These are phyloP conservation scores for Cenococcum geophilum DNA, from an alignment of 495 filamentous ascomycete species.

Conservation along the genomic window DNA sequence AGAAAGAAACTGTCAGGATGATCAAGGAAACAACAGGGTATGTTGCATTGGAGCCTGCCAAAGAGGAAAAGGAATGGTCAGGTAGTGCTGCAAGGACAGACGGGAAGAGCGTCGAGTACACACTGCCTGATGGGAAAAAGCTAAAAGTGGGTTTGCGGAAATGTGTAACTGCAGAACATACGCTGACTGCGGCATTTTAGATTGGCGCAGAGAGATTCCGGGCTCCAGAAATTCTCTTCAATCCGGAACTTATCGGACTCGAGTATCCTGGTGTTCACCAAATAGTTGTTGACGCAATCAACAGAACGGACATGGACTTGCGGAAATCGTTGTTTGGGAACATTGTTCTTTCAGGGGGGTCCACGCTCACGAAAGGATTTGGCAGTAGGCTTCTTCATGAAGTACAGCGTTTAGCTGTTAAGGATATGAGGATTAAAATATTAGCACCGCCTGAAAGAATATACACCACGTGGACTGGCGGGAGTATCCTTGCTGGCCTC, in stretches of 20 bases:
- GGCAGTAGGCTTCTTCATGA: conserved; percentile 90
- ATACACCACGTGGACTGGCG: conserved; percentile 98
- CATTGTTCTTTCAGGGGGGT: conserved; percentile 93
- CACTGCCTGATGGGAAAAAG: conserved; percentile 84
- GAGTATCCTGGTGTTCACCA: conserved; percentile 97
- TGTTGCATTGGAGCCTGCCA: conserved; percentile 82
- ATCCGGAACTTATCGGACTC: conserved; percentile 91
- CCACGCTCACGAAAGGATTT: conserved; percentile 87
- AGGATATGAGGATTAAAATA: conserved; percentile 99
- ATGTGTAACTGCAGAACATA: conserved; percentile 6
- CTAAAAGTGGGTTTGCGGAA: conserved; percentile 58
- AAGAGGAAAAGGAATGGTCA: conserved; percentile 94
- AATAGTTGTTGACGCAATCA: conserved; percentile 94
- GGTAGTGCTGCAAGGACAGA: conserved; percentile 54
- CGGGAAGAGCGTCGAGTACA: conserved; percentile 75
- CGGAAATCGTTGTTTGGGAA: conserved; percentile 91
- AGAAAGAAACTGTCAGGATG: conserved; percentile 93
- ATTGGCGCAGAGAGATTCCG: conserved; percentile 88
- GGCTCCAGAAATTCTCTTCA: conserved; percentile 95
- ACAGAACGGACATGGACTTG: conserved; percentile 93
- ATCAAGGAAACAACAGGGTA: conserved; percentile 96
- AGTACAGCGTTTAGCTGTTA: conserved; percentile 86
- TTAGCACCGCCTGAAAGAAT: conserved; percentile 95
- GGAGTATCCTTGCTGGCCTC: conserved; percentile 91
- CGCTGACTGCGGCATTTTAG: conserved; percentile 39